Percentiles rank a stretch among this genome's conserved stretches.
Conservation (phyloP, 805 yeast species). For the Sungouiozyma intestinalis region DNA sequence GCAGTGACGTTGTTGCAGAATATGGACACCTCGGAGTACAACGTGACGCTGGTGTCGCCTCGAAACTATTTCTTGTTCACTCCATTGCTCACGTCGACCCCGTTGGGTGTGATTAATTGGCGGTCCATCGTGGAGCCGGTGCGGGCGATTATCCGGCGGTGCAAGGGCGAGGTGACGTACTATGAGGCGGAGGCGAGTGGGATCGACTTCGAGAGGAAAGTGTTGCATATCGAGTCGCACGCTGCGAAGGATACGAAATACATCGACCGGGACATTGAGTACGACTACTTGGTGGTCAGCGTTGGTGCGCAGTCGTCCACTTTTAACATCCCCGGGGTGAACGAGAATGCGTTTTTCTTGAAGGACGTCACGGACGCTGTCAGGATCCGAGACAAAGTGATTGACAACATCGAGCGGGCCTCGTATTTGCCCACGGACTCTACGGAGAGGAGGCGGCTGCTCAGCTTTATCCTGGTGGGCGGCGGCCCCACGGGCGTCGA, state of each 20-base stretch:
- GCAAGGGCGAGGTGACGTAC: slow-evolving; percentile 68
- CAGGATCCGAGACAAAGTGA: slow-evolving; percentile 67
- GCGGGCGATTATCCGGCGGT: slow-evolving; percentile 70
- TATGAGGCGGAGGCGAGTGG: slow-evolving; percentile 86
- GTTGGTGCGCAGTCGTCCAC: slow-evolving; percentile 95
- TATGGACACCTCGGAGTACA: slow-evolving; percentile 77
- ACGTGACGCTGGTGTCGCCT: slow-evolving; percentile 85
- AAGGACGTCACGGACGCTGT: slow-evolving; percentile 87
- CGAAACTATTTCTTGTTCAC: slow-evolving; percentile 94
- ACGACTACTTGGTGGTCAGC: slow-evolving; percentile 81
- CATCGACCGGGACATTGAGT: slow-evolving; percentile 35
- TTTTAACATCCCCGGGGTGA: slow-evolving; percentile 91
- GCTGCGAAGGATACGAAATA: slow-evolving; percentile 33
- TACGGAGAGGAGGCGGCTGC: slow-evolving; percentile 72
- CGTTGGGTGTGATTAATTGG: slow-evolving; percentile 82
- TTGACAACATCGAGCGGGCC: slow-evolving; percentile 86
- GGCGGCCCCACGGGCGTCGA: slow-evolving; percentile 99
- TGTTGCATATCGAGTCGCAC: slow-evolving; percentile 47
- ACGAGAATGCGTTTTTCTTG: slow-evolving; percentile 77
- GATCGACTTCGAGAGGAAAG: slow-evolving; percentile 63
- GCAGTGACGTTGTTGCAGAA: slow-evolving; percentile 75
- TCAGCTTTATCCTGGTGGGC: slow-evolving; percentile 87
- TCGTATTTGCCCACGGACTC: slow-evolving; percentile 60
- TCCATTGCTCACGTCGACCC: slow-evolving; percentile 87
- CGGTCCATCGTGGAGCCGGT: slow-evolving; percentile 94